Percentiles rank a stretch among this genome's conserved stretches.
Evolutionary conservation across 768 basidiomycete genomes (phyloP).

Genomic region (Candolleomyces eurysporus): DNA sequence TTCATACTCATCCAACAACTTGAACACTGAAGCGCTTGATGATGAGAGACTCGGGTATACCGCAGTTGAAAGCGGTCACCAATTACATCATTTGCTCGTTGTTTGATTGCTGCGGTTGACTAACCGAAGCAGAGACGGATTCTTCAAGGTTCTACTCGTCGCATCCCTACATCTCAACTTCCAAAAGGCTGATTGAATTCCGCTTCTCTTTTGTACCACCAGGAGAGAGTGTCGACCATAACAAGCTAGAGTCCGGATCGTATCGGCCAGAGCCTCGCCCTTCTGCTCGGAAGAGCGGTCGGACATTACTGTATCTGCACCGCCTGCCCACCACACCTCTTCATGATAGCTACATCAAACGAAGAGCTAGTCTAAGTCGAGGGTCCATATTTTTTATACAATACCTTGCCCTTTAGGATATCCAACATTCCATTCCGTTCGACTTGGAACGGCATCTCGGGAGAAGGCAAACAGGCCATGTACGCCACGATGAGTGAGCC

Average conservation of each 20-base stretch:
- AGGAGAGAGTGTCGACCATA: too few species aligned
- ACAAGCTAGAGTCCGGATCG: constrained; percentile 90
- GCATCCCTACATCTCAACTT: too few species aligned
- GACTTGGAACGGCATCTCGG: constrained; percentile 95
- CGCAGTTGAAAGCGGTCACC: too few species aligned
- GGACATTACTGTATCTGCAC: constrained; percentile 76
- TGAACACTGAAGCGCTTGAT: too few species aligned
- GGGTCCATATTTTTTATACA: constrained; percentile 91
- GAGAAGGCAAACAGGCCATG: constrained; percentile 94
- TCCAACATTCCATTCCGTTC: constrained; percentile 89
- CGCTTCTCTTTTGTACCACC: too few species aligned
- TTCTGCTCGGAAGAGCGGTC: constrained; percentile 88
- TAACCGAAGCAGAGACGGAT: too few species aligned
- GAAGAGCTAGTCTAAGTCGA: constrained; percentile 94
- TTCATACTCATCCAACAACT: too few species aligned
- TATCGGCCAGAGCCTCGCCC: constrained; percentile 92
- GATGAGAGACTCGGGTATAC: too few species aligned
- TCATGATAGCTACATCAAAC: constrained; percentile 99
- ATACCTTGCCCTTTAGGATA: constrained; percentile 85
- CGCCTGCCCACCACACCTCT: constrained; percentile 94
- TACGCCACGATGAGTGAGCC: constrained; percentile 85
- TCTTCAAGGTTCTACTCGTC: too few species aligned
- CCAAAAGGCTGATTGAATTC: too few species aligned
- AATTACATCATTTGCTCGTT: too few species aligned
- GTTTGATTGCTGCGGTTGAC: too few species aligned